Percentiles rank a stretch among this genome's conserved stretches.
Conservation (phyloP, 2,329 filamentous ascomycete genomes). For the Colletotrichum horii region DNA sequence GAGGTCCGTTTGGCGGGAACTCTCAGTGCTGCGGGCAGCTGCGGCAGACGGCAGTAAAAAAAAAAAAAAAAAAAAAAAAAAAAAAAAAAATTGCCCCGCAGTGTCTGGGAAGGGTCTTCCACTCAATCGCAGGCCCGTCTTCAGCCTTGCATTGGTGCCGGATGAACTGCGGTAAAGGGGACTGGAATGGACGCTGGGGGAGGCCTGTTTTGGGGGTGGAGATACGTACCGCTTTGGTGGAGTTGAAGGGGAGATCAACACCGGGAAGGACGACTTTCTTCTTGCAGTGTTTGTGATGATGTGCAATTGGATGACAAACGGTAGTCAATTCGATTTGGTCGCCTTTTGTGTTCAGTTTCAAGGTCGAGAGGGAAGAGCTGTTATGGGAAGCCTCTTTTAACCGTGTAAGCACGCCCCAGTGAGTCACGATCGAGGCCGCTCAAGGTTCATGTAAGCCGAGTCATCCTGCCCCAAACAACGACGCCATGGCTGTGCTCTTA, state of each 20-base stretch:
- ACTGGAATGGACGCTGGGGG: neutral
- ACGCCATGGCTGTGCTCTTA: neutral
- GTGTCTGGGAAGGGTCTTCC: neutral
- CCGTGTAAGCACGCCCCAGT: neutral
- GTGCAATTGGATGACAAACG: accelerated
- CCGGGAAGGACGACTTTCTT: neutral
- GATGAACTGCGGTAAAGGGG: neutral
- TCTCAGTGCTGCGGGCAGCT: neutral
- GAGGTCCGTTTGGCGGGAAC: neutral
- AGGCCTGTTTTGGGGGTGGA: neutral
- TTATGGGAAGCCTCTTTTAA: neutral
- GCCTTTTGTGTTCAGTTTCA: accelerated
- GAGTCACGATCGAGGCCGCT: neutral
- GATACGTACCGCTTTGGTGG: neutral
- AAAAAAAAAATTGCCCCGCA: neutral
- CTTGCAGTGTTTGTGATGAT: neutral
- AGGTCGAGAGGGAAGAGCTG: accelerated
- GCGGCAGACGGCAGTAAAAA: neutral
- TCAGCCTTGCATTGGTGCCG: conserved; percentile 5
- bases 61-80: neutral
- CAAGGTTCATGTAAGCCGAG: neutral
- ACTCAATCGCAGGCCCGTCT: neutral
- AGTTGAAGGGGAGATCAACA: neutral
- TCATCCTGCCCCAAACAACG: neutral
- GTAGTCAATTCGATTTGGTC: neutral